Evolutionary conservation across 2,329 filamentous ascomycete genomes (phyloP).

Genomic region (Fusarium heterosporum): DNA sequence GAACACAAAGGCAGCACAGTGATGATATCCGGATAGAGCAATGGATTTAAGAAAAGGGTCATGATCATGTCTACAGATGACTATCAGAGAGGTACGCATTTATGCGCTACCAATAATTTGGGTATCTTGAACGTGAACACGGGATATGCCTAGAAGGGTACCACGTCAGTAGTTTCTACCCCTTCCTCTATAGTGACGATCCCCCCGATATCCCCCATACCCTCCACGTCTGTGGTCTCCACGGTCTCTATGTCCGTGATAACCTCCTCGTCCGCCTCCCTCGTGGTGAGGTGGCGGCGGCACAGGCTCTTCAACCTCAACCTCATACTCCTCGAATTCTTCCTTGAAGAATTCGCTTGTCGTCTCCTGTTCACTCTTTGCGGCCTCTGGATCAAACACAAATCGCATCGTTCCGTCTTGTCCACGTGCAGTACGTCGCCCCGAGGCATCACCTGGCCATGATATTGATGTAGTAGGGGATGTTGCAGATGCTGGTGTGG

Average conservation of each 20-base stretch:
- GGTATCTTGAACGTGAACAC: slow-evolving; percentile 28
- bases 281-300: slow-evolving; percentile 47
- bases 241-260: slow-evolving; percentile 50
- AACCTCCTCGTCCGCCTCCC: slow-evolving; percentile 44
- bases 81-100: not conserved
- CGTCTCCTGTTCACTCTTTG: slow-evolving; percentile 75
- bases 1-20: not conserved
- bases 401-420: slow-evolving; percentile 86
- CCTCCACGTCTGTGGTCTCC: slow-evolving; percentile 51
- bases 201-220: slow-evolving; percentile 52
- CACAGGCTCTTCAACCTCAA: slow-evolving; percentile 78
- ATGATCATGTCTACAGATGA: not conserved
- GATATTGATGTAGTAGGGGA: slow-evolving; percentile 57
- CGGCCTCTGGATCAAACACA: slow-evolving; percentile 84
- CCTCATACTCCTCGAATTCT: slow-evolving; percentile 80
- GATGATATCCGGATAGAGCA: slow-evolving; percentile 20
- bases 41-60: not conserved
- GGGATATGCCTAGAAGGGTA: not conserved
- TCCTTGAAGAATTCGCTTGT: slow-evolving; percentile 77
- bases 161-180: slow-evolving; percentile 49
- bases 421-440: slow-evolving; percentile 53
- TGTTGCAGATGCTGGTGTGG: slow-evolving; percentile 49
- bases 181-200: slow-evolving; percentile 51
- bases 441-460: slow-evolving; percentile 52
- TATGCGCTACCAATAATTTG: not conserved